phyloP scores from a whole-genome alignment of 805 yeast genomes.

The Yarrowia sp. region DNA sequence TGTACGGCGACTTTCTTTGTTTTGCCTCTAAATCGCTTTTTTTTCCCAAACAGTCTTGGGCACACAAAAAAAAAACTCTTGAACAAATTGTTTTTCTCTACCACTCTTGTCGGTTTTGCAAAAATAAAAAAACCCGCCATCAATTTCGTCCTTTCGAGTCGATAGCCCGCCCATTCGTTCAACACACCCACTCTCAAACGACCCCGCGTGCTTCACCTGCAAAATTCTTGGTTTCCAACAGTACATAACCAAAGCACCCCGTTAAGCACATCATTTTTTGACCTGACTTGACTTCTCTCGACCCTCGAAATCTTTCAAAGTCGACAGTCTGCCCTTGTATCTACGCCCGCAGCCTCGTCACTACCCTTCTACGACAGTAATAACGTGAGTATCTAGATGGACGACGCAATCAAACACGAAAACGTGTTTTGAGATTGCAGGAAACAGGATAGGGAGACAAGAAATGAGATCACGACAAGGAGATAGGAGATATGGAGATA shows the following conservation, averaged over 20 bases:
- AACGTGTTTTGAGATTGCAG: too few species aligned
- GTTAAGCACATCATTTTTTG: constrained; percentile 7
- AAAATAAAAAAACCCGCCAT: not conserved
- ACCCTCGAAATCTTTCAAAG: not conserved
- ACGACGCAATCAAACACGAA: not conserved
- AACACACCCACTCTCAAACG: not conserved
- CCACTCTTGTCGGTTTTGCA: constrained; percentile 6
- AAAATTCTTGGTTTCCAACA: constrained; percentile 21
- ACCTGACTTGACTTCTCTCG: constrained; percentile 15
- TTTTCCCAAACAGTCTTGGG: not conserved
- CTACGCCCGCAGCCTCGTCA: not conserved
- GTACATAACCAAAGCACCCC: constrained; percentile 27
- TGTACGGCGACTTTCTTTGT: not conserved
- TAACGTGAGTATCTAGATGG: constrained; percentile 4
- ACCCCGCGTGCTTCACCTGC: not conserved
- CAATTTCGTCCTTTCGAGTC: not conserved
- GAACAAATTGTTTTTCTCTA: not conserved
- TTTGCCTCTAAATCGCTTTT: constrained; percentile 9
- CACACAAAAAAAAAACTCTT: not conserved
- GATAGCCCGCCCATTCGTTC: not conserved
- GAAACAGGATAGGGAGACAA: too few species aligned
- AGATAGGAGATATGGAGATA: not conserved
- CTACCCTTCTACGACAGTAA: not conserved
- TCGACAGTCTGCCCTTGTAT: not conserved
- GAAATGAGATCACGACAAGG: too few species aligned